phyloP scores from a whole-genome alignment of 352 stramenopile genomes.

The Globisporangium nunn region DNA sequence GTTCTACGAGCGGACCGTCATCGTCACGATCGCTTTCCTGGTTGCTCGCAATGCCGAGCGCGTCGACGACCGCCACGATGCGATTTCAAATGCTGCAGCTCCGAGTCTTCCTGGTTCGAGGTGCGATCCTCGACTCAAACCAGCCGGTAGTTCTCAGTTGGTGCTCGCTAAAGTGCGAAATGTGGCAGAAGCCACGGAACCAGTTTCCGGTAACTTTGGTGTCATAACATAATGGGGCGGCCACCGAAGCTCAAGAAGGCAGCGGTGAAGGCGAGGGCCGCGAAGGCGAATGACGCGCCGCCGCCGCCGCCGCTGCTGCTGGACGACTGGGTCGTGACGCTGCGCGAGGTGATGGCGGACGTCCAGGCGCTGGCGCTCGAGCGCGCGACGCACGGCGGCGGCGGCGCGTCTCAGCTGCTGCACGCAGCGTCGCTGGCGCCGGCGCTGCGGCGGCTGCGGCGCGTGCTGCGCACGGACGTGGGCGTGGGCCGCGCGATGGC shows the following conservation, averaged over 20 bases:
- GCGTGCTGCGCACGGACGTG: constrained; percentile 48
- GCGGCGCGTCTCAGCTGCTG: constrained; percentile 5
- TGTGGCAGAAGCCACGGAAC: too few relatives aligned
- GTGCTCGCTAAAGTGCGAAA: too few relatives aligned
- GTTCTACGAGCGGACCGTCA: too few relatives aligned
- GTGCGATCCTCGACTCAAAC: too few relatives aligned
- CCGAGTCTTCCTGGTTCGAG: too few relatives aligned
- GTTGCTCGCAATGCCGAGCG: too few relatives aligned
- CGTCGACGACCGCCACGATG: too few relatives aligned
- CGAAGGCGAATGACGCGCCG: not conserved
- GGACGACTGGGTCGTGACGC: constrained; percentile 38
- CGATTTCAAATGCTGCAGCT: too few relatives aligned
- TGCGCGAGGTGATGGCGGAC: constrained; percentile 63
- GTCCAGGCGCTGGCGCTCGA: constrained; percentile 59
- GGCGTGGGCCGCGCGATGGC: constrained; percentile 25
- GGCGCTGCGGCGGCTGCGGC: constrained; percentile 38
- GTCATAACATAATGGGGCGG: not conserved
- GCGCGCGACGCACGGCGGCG: constrained; percentile 28
- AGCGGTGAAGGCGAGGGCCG: not conserved
- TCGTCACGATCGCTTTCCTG: too few relatives aligned
- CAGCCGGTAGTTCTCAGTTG: too few relatives aligned
- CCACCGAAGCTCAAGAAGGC: constrained; percentile 1
- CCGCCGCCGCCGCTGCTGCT: constrained; percentile 10
- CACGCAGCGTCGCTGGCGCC: constrained; percentile 25
- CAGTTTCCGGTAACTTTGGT: not conserved